A percentile compares a stretch with the other conserved stretches of the same genome.
Evolutionary conservation across 371 early-diverging fungal species (phyloP).

Genomic region (Lichtheimia hyalospora): DNA sequence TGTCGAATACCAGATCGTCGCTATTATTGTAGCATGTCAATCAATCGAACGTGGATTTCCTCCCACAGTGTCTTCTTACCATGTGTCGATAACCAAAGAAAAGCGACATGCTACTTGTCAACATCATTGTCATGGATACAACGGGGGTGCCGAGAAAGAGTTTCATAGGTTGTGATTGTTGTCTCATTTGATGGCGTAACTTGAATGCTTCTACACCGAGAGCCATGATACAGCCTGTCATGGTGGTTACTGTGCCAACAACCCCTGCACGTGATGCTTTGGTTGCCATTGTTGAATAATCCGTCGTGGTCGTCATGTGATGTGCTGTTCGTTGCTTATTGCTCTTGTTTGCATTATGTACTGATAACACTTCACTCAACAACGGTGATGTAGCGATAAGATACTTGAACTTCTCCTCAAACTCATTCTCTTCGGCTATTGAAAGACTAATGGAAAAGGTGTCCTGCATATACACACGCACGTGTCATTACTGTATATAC

Average conservation of each 20-base stretch:
- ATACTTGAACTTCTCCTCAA: constrained; percentile 70
- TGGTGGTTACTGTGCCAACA: constrained; percentile 14
- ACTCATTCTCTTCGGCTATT: constrained; percentile 55
- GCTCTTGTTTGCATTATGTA: constrained; percentile 38
- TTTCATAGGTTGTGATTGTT: constrained; percentile 6
- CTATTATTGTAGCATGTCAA: constrained; percentile 17
- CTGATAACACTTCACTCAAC: constrained; percentile 47
- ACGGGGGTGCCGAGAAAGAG: constrained; percentile 9
- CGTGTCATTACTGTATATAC: background rate
- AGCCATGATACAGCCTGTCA: constrained; percentile 18
- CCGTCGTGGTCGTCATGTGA: constrained; percentile 10
- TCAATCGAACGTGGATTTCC: background rate
- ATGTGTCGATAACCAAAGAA: constrained; percentile 41
- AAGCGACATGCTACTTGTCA: constrained; percentile 31
- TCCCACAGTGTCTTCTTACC: constrained; percentile 21
- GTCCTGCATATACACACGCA: constrained; percentile 19
- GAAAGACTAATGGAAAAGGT: constrained; percentile 42
- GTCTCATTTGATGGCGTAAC: constrained; percentile 2
- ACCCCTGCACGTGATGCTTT: constrained; percentile 3
- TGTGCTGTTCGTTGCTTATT: constrained; percentile 24
- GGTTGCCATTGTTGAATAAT: constrained; percentile 13
- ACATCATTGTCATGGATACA: constrained; percentile 20
- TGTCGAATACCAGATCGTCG: constrained; percentile 52
- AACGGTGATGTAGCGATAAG: constrained; percentile 65
- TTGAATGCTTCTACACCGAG: constrained; percentile 14